phyloP scores from a whole-genome alignment of 257 asterid genomes.

The Scutellaria baicalensis region DNA sequence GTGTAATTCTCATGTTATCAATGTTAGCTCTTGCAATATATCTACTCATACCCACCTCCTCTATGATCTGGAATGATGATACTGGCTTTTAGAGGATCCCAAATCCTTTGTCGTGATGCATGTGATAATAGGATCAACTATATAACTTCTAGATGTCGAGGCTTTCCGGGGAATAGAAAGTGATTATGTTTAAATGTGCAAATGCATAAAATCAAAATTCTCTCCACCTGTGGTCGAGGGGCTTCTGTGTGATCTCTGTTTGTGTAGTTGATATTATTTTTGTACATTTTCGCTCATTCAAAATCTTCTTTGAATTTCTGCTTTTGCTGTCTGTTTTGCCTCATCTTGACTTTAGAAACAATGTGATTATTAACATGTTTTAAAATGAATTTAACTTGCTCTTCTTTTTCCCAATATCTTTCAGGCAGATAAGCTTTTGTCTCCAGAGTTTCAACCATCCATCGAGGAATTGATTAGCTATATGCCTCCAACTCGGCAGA shows the following conservation, averaged over 20 bases:
- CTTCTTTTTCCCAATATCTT: slow-evolving; percentile 2
- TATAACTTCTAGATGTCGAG: neutral
- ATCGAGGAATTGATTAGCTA: slow-evolving; percentile 55
- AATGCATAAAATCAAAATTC: neutral
- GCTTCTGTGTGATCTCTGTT: neutral
- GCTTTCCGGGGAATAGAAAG: neutral
- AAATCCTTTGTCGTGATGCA: neutral
- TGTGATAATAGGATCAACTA: neutral
- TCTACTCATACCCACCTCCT: neutral
- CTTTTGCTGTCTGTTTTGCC: slow-evolving; percentile 4
- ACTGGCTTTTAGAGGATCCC: neutral
- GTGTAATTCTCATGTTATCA: neutral
- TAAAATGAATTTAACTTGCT: neutral
- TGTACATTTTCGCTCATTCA: neutral
- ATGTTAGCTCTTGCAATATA: neutral
- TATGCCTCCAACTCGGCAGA: slow-evolving; percentile 45
- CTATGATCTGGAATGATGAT: neutral
- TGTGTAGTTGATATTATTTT: neutral
- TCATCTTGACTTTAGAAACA: neutral
- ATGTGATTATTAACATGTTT: slow-evolving; percentile 4
- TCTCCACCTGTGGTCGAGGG: neutral
- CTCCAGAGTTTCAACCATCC: slow-evolving; percentile 79
- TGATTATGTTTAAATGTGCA: neutral
- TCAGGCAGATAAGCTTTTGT: slow-evolving; percentile 75
- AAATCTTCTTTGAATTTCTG: neutral